A percentile compares a stretch with the other conserved stretches of the same genome.
Evolutionary conservation across 345 rosid species (phyloP).

Genomic region (Salix suchowensis): DNA sequence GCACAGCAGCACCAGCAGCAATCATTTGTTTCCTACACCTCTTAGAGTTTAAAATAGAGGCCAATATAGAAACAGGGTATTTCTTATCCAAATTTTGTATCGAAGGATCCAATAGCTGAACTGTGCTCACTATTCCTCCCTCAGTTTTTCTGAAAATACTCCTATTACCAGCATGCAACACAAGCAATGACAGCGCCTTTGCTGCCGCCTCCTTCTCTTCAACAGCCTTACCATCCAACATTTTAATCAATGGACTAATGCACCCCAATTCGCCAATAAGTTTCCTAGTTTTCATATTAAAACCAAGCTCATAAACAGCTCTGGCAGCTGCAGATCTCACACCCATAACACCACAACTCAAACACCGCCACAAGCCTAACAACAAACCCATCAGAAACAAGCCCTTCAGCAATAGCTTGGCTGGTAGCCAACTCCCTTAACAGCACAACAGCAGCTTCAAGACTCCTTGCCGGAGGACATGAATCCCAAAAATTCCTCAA

Average conservation of each 20-base stretch:
- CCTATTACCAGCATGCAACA: constrained; percentile 46
- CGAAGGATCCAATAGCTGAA: constrained; percentile 60
- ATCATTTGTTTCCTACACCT: constrained; percentile 77
- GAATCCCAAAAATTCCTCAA: constrained; percentile 82
- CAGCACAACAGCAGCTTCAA: constrained; percentile 62
- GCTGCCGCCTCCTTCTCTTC: constrained; percentile 89
- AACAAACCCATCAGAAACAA: constrained; percentile 61
- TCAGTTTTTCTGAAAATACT: constrained; percentile 53
- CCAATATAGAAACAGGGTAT: constrained; percentile 52
- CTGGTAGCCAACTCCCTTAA: constrained; percentile 48
- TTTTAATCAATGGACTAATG: constrained; percentile 47
- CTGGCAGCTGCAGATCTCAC: constrained; percentile 73
- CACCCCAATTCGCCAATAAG: constrained; percentile 71
- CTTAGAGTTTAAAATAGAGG: constrained; percentile 56
- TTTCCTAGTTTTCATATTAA: constrained; percentile 51
- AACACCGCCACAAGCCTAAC: constrained; percentile 38
- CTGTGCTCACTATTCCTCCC: constrained; percentile 53
- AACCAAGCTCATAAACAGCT: constrained; percentile 52
- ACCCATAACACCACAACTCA: constrained; percentile 58
- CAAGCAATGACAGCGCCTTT: constrained; percentile 52
- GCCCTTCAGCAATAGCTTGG: constrained; percentile 54
- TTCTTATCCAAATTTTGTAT: constrained; percentile 54
- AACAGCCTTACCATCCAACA: constrained; percentile 81
- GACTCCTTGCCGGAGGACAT: constrained; percentile 38
- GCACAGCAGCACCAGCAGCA: constrained; percentile 60